Evolutionary conservation across 805 yeast species (phyloP).

Genomic region (Cyberlindnera veronae): DNA sequence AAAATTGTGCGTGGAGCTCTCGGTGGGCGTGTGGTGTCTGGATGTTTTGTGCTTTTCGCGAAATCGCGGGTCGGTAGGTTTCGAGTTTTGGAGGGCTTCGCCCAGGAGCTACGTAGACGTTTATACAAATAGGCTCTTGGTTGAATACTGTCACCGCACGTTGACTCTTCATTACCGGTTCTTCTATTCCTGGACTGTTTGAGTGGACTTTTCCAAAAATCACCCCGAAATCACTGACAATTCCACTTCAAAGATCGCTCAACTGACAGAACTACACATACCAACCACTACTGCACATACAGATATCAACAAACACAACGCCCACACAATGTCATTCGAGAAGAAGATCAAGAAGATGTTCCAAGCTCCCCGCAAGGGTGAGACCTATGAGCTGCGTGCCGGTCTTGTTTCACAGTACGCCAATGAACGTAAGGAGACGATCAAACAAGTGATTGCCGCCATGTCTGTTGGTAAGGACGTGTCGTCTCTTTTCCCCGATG

Average conservation of each 20-base stretch:
- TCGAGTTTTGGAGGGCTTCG: background rate
- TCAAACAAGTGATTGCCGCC: constrained; percentile 93
- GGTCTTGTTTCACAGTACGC: constrained; percentile 96
- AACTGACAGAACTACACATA: too few species aligned
- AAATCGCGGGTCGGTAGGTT: too few species aligned
- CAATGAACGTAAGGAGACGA: constrained; percentile 92
- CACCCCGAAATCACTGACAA: too few species aligned
- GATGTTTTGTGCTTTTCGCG: background rate
- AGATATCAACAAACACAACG: background rate
- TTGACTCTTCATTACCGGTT: too few species aligned
- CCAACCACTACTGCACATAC: background rate
- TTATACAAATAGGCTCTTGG: too few species aligned
- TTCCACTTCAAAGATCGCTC: too few species aligned
- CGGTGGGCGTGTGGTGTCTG: background rate
- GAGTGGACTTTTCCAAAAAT: too few species aligned
- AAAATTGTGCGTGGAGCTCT: background rate
- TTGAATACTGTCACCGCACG: too few species aligned
- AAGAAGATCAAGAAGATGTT: constrained; percentile 52
- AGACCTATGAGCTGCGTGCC: constrained; percentile 83
- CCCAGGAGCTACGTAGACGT: too few species aligned
- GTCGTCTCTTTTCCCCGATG: constrained; percentile 91
- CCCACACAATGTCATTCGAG: constrained; percentile 36
- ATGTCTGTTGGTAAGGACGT: constrained; percentile 99
- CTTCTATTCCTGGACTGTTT: too few species aligned
- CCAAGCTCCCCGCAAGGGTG: constrained; percentile 61